Evolutionary conservation across 1,139 yeast species (phyloP), one percentile per base, ranked within the genome.

Genomic region (Williopsis jadinii): DNA sequence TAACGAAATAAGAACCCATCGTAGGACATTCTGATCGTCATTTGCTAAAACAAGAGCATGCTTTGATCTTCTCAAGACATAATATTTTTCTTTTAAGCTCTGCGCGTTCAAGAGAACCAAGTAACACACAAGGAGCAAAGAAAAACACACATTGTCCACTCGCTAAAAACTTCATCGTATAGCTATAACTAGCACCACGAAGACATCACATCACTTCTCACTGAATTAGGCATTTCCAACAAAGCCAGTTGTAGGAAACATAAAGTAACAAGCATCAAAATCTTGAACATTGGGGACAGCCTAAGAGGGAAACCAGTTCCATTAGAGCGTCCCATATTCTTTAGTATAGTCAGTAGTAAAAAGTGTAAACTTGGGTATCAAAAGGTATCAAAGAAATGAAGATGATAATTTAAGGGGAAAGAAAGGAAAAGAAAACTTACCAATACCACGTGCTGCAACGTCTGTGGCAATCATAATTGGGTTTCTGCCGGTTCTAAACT

Each of bases 391-490:
- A 47, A 45, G 48, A 53, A 51, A 54, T 45, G 46, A 36, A 43
- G 12, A 10, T 19, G n/a, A 14, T 27, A 39, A 32, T 3, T 24
- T 33, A 28, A n/a, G 13, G 13, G 24, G 24, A 9, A 13, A 31
- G 19, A 34, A 29, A 45, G 49, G 49, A 50, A 46, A 46, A 46
- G 52, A 53, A 50, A 48, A 85, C 97, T 71, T 87, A 88, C 96
- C 98, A 75, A 92, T 90, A 80, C 98, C 98, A 78, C 98, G 87
- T 54, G 98, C 96, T 48, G 98, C 98, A 66, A 92, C 98, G 68
- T 92, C 98, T 54, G 98, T 92, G 50, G 98, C 98, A 63, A 90
- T 96, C 97, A 92, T 88, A 61, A 92, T 84, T 52, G 97, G 96
- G 43, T 95, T 80, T 64, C 82, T 84, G 55, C 97, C 97, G 47